A percentile compares a stretch with the other conserved stretches of the same genome.
Conservation (phyloP, 1,284 basidiomycete species). For the Inonotus hispidus region DNA sequence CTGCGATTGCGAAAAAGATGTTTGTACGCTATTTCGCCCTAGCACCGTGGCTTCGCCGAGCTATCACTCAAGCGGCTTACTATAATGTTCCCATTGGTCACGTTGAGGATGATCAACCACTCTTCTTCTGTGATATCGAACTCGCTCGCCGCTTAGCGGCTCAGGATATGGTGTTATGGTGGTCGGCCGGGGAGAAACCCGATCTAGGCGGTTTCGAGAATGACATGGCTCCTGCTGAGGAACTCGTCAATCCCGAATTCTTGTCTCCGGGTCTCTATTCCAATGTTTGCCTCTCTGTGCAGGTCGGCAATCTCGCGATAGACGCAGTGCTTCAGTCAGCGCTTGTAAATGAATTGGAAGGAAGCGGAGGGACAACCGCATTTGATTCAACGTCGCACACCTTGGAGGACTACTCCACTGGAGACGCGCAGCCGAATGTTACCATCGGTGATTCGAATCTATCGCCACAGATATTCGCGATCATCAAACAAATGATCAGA, state of each 20-base stretch:
- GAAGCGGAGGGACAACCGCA: slow-evolving; percentile 85
- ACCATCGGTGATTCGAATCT: slow-evolving; percentile 89
- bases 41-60: slow-evolving; percentile 78
- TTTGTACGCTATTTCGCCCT: slow-evolving; percentile 77
- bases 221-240: slow-evolving; percentile 75
- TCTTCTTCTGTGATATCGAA: slow-evolving; percentile 85
- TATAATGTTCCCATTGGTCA: slow-evolving; percentile 93
- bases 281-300: slow-evolving; percentile 90
- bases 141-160: slow-evolving; percentile 83
- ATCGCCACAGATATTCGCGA: slow-evolving; percentile 84
- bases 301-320: slow-evolving; percentile 88
- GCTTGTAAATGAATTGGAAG: slow-evolving; percentile 95
- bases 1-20: slow-evolving; percentile 72
- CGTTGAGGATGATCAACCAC: slow-evolving; percentile 84
- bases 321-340: slow-evolving; percentile 94
- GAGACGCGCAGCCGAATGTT: slow-evolving; percentile 71
- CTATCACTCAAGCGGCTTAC: slow-evolving; percentile 80
- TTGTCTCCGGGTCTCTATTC: slow-evolving; percentile 83
- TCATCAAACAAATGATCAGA: slow-evolving; percentile 88
- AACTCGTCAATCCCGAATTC: slow-evolving; percentile 84
- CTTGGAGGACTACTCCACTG: slow-evolving; percentile 84
- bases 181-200: slow-evolving; percentile 86
- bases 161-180: slow-evolving; percentile 95
- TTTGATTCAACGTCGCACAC: slow-evolving; percentile 93
- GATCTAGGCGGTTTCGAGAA: slow-evolving; percentile 94